These are phyloP conservation scores for Meyerozyma carpophila DNA, from an alignment of 1,139 yeast genomes.

Conservation along the genomic window DNA sequence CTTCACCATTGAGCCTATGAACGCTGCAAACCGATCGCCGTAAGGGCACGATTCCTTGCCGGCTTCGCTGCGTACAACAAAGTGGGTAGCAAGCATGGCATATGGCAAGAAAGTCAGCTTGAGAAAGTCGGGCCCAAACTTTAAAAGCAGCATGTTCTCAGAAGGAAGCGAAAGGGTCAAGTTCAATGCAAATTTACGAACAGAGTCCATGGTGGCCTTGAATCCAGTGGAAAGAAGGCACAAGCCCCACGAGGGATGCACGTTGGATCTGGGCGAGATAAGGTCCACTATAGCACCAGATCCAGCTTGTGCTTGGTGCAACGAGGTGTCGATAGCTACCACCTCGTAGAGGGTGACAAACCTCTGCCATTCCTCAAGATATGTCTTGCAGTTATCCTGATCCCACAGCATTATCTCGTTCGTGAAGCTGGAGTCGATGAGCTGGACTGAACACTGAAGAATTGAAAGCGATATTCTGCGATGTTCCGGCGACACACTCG, in stretches of 20 bases:
- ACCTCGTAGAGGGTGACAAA: conserved; percentile 74
- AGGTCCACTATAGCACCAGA: conserved; percentile 54
- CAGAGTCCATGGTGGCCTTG: conserved; percentile 74
- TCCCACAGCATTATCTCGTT: conserved; percentile 48
- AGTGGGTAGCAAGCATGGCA: conserved; percentile 62
- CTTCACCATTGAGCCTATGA: conserved; percentile 41
- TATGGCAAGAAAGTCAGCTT: conserved; percentile 55
- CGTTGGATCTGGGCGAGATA: conserved; percentile 44
- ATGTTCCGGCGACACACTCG: conserved; percentile 58
- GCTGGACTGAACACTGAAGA: conserved; percentile 54
- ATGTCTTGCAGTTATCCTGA: conserved; percentile 16
- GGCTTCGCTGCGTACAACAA: conserved; percentile 28
- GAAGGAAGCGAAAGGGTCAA: conserved; percentile 51
- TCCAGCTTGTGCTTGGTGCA: conserved; percentile 84
- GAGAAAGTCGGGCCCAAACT: conserved; percentile 42
- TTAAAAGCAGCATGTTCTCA: conserved; percentile 44
- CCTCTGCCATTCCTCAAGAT: conserved; percentile 61
- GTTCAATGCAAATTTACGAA: conserved; percentile 58
- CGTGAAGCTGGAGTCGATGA: conserved; percentile 32
- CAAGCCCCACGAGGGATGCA: conserved; percentile 71
- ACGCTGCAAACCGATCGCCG: conserved; percentile 47
- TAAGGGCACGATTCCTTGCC: conserved; percentile 44
- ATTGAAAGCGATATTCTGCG: conserved; percentile 70
- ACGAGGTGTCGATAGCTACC: conserved; percentile 76
- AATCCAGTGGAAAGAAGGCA: conserved; percentile 72